These are phyloP conservation scores for Mariannaea sp. DNA, from an alignment of 2,329 filamentous ascomycete species.

Conservation along the genomic window DNA sequence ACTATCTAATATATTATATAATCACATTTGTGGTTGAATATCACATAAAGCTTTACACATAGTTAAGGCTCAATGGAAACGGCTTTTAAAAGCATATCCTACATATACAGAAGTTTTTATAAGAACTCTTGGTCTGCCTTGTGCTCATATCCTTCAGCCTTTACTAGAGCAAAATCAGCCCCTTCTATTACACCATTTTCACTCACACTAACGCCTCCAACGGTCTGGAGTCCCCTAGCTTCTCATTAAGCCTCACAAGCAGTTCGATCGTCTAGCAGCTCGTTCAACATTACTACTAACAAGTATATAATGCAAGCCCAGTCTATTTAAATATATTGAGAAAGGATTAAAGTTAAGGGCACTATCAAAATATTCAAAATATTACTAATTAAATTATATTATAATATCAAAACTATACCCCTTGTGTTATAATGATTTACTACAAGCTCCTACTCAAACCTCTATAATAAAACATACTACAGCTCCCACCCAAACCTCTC, in stretches of 20 bases:
- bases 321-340: too few species aligned
- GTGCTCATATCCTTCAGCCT: background rate
- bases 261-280: too few species aligned
- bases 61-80: background rate
- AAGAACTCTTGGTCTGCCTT: background rate
- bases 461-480: background rate
- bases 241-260: too few species aligned
- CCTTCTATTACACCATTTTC: background rate
- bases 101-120: constrained; percentile 24
- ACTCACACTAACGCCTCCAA: too few species aligned
- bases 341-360: too few species aligned
- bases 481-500: too few species aligned
- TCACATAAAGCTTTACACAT: background rate
- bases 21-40: background rate
- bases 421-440: constrained; percentile 13
- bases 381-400: too few species aligned
- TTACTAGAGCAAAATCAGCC: background rate
- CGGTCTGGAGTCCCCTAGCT: too few species aligned
- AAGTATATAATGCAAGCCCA: too few species aligned
- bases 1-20: constrained; percentile 5
- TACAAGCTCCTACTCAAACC: background rate
- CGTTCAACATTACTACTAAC: constrained; percentile 1
- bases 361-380: too few species aligned
- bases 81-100: constrained; percentile 4
- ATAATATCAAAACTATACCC: constrained; percentile 22